Evolutionary conservation across 2,329 filamentous ascomycete genomes (phyloP).

Genomic region (Penicillium hordei): DNA sequence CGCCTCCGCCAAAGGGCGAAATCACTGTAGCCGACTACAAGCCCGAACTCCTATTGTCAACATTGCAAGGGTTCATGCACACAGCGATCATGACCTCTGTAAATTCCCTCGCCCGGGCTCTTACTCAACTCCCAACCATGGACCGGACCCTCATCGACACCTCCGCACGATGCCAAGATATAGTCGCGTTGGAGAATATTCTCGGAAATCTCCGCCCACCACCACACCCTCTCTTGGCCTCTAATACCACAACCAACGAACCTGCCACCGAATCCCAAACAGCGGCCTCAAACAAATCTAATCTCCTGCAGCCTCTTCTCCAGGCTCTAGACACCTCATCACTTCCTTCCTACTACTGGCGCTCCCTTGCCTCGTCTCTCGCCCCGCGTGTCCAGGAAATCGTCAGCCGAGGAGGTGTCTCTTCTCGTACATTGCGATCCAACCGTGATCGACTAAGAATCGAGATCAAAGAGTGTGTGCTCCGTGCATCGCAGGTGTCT

Average conservation of each 20-base stretch:
- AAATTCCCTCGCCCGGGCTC: slow-evolving; percentile 69
- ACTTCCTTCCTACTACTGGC: slow-evolving; percentile 89
- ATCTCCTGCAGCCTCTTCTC: slow-evolving; percentile 71
- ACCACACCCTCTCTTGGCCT: slow-evolving; percentile 62
- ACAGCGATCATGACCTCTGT: slow-evolving; percentile 77
- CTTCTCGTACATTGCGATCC: slow-evolving; percentile 73
- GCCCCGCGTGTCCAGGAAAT: slow-evolving; percentile 80
- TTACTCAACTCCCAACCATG: slow-evolving; percentile 76
- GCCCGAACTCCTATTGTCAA: slow-evolving; percentile 70
- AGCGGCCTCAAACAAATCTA: slow-evolving; percentile 30
- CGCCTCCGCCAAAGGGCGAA: slow-evolving; percentile 59
- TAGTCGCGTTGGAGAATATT: slow-evolving; percentile 81
- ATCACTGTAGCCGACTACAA: slow-evolving; percentile 51
- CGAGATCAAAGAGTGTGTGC: slow-evolving; percentile 78
- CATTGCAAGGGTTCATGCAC: slow-evolving; percentile 79
- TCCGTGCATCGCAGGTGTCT: slow-evolving; percentile 71
- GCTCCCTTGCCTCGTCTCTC: slow-evolving; percentile 77
- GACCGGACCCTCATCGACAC: slow-evolving; percentile 81
- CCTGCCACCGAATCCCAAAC: slow-evolving; percentile 26
- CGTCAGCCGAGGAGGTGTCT: slow-evolving; percentile 75
- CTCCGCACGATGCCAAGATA: slow-evolving; percentile 80
- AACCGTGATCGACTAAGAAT: slow-evolving; percentile 74
- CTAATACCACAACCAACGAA: slow-evolving; percentile 24
- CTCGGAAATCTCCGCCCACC: slow-evolving; percentile 69
- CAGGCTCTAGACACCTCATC: slow-evolving; percentile 81